These are phyloP conservation scores for Colletotrichum viniferum DNA, from an alignment of 2,329 filamentous ascomycete species.

Conservation along the genomic window DNA sequence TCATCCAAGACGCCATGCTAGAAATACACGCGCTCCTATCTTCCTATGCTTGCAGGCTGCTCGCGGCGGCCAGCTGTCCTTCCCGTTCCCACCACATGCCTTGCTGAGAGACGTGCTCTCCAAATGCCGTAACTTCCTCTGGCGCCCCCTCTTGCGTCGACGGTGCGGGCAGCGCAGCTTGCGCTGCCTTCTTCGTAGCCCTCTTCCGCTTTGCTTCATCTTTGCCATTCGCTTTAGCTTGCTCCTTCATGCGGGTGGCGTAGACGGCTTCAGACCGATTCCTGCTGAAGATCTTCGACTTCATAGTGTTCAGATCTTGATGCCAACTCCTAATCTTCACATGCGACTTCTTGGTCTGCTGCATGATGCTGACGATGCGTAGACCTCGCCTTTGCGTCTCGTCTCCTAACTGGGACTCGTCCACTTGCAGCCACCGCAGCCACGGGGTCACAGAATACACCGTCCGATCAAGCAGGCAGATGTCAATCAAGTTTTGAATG, in stretches of 20 bases:
- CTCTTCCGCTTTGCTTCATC: neutral
- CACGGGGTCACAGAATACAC: neutral
- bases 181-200: neutral
- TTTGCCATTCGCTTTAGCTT: neutral
- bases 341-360: neutral
- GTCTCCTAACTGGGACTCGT: neutral
- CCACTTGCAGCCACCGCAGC: neutral
- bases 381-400: neutral
- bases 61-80: neutral
- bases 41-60: neutral
- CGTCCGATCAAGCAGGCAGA: neutral
- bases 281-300: neutral
- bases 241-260: neutral
- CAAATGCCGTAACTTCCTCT: neutral
- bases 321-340: neutral
- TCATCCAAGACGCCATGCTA: neutral
- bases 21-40: neutral
- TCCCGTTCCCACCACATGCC: neutral
- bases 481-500: conserved; percentile 6
- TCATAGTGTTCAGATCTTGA: neutral
- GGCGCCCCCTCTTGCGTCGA: neutral
- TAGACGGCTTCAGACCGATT: neutral
- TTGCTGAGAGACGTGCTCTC: neutral
- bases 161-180: neutral
- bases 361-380: neutral